These are phyloP conservation scores for Apophysomyces variabilis DNA, from an alignment of 371 early-diverging fungal species.

Conservation along the genomic window DNA sequence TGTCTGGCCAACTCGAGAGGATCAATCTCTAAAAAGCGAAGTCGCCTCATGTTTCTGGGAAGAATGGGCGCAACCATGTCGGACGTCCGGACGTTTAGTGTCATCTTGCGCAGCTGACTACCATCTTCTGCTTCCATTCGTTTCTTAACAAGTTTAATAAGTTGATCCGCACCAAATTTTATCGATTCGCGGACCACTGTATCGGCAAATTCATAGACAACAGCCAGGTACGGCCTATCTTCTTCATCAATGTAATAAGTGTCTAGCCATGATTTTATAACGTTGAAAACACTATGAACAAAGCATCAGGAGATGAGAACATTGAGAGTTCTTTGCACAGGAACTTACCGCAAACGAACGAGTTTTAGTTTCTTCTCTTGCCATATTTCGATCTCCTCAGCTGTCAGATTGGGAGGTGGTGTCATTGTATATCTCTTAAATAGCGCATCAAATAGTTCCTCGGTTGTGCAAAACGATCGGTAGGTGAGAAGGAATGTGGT, in stretches of 20 bases:
- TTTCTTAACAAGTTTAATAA: conserved; percentile 74
- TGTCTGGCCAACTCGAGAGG: conserved; percentile 88
- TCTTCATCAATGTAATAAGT: conserved; percentile 82
- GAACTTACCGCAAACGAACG: conserved; percentile 71
- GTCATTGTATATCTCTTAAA: conserved; percentile 73
- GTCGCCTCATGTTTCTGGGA: conserved; percentile 68
- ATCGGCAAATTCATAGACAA: conserved; percentile 75
- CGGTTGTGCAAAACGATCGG: conserved; percentile 82
- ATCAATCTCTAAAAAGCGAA: conserved; percentile 74
- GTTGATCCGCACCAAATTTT: conserved; percentile 74
- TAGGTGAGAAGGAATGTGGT: conserved; percentile 90
- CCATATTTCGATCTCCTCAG: conserved; percentile 79
- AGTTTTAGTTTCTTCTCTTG: conserved; percentile 85
- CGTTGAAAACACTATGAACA: conserved; percentile 75
- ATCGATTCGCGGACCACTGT: conserved; percentile 74
- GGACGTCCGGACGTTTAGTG: conserved; percentile 62
- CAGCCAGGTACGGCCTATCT: conserved; percentile 65
- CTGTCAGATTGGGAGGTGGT: conserved; percentile 71
- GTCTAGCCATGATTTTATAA: conserved; percentile 93
- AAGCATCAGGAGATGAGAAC: background rate
- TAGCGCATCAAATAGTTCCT: conserved; percentile 73
- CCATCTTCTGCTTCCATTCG: conserved; percentile 65
- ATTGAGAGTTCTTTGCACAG: background rate
- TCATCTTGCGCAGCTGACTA: conserved; percentile 70
- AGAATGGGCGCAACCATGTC: conserved; percentile 75